Percentiles rank a stretch among this genome's conserved stretches.
These are phyloP conservation scores for Naganishia randhawae DNA, from an alignment of 768 basidiomycete genomes.

Conservation along the genomic window DNA sequence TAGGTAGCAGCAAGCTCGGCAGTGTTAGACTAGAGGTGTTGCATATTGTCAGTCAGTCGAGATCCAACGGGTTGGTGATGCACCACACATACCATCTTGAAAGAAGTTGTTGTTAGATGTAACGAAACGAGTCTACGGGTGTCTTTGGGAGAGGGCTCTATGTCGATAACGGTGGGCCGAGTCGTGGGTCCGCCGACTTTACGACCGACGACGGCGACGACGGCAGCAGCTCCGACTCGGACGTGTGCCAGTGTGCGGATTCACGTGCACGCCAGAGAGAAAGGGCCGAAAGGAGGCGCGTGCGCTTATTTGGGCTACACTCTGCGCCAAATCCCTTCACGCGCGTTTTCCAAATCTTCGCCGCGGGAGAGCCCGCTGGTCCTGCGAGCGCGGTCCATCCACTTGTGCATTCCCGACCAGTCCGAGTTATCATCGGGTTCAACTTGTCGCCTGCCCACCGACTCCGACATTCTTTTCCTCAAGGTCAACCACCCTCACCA, in stretches of 20 bases:
- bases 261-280: neutral
- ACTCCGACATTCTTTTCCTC: conserved; percentile 18
- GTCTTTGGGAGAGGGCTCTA: conserved; percentile 5
- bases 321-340: neutral
- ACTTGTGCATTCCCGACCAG: neutral
- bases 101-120: conserved; percentile 23
- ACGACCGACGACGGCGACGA: neutral
- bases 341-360: neutral
- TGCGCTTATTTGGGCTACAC: conserved; percentile 21
- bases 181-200: neutral
- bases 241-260: neutral
- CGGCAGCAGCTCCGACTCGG: neutral
- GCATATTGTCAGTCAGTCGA: neutral
- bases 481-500: conserved; percentile 21
- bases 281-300: neutral
- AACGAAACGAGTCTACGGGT: conserved; percentile 31
- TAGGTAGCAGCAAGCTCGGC: conserved; percentile 87
- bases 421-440: neutral
- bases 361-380: neutral
- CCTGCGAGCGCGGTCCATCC: neutral
- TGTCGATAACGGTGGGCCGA: conserved; percentile 1
- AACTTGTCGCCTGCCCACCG: neutral
- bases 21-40: conserved; percentile 39
- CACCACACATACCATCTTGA: conserved; percentile 27
- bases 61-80: neutral